Evolutionary conservation across 345 rosid genomes (phyloP), one percentile per base, ranked within the genome.

Genomic region (Theobroma cacao): DNA sequence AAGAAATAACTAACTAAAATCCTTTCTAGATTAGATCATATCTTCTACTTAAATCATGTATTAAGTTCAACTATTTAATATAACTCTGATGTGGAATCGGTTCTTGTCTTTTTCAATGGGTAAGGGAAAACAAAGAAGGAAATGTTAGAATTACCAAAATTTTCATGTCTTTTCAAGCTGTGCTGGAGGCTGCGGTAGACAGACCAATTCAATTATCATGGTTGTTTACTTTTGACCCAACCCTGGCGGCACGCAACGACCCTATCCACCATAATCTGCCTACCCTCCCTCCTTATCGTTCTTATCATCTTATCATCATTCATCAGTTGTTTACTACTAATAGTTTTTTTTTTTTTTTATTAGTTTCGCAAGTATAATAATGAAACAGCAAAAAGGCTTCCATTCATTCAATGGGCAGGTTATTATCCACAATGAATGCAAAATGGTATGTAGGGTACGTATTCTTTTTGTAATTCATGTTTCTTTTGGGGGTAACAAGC

Each of bases 201-300:
- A 43, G 14, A 47, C 14, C 52, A 47, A 47, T 12, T 47, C n/a
- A n/a, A n/a, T n/a, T n/a, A n/a, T n/a, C n/a, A n/a, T n/a, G n/a
- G n/a, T n/a, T 38, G 47, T 65, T 38, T 20, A 10, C 10, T 10
- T 15, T 34, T 52, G 79, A 64, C 71, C 71, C 38, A 59, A 24
- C 69, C 80, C 22, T n/a, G 62, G 68, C 76, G 62, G 60, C 80
- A 60, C 76, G 76, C 69, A 56, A 34, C 7, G 56, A 36, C 13
- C 13, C 33, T 20, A 22, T 15, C 30, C 71, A 11, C 56, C 74
- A 18, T 43, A 13, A 5, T 43, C 70, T 8, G 48, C 55, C 55
- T 24, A 24, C 10, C 53, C 20, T 0, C 11, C 50, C 17, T 41
- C 53, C 72, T 40, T 24, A n/a, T 24, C 53, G 10, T 67, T 1